Evolutionary conservation across 129 eudicot genomes (phyloP), one percentile per base, ranked within the genome.

Genomic region (Lactuca sativa): DNA sequence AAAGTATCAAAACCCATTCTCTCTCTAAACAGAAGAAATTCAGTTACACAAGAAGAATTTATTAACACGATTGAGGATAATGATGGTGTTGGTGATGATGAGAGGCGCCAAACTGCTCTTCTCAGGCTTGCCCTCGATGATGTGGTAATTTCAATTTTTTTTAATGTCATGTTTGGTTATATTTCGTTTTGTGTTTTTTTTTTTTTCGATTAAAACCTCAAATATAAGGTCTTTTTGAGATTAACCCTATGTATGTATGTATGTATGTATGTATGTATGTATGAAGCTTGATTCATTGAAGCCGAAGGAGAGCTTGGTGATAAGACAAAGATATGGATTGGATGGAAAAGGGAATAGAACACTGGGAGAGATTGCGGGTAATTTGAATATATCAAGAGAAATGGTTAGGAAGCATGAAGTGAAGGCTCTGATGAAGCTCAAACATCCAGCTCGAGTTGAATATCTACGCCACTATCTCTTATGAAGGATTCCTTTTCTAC

Each of bases 41-140:
- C 78, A 25, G 75, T 80, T 66, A 95, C 99, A 1, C 93, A 90
- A 67, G 99, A 95, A 82, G 99, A 90, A 77, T 77, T 87, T 64
- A 90, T 90, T 18, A 80, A 88, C 83, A 87, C 84, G 8, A 64
- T 87, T 62, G 78, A 89, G 16, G 99, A 95, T 64, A 72, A 72
- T 56, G 89, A 95, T 69, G 86, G 84, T 49, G 82, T 59, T 17
- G 89, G 82, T 56, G 82, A 84, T 13, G 95, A 92, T 70, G 81
- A 83, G 47, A 78, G 85, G 66, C 84, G 86, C 51, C 99, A 85
- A 41, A 89, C 96, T 69, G 97, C 99, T 57, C 90, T 90, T 76
- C 97, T 87, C 59, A 84, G 97, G 84, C 97, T 95, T 72, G 97
- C 99, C 70, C 86, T 95, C 15, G 99, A 95, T 79, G 99, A 95